These are phyloP conservation scores for Avicennia marina DNA, from an alignment of 257 asterid species.

Conservation along the genomic window DNA sequence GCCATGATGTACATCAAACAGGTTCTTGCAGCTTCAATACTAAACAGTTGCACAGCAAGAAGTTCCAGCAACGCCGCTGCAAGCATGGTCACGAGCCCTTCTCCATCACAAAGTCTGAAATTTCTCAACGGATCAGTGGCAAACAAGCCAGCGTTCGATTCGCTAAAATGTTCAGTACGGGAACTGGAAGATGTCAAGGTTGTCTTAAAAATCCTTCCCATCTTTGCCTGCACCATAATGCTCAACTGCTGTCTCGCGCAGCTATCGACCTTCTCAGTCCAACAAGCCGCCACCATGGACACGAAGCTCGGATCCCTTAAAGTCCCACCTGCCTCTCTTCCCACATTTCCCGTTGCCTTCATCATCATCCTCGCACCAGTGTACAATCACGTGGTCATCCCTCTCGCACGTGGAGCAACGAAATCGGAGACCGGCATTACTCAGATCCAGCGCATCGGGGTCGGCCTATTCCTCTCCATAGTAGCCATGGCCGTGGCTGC, in stretches of 20 bases:
- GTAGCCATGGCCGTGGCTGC: conserved; percentile 80
- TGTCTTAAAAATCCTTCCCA: conserved; percentile 69
- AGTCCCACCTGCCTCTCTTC: conserved; percentile 94
- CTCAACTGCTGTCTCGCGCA: conserved; percentile 89
- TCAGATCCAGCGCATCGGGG: conserved; percentile 80
- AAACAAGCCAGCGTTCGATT: conserved; percentile 23
- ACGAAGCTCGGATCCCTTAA: conserved; percentile 59
- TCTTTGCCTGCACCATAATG: conserved; percentile 77
- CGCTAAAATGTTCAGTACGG: conserved; percentile 45
- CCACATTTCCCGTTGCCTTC: conserved; percentile 75
- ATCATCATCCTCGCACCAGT: conserved; percentile 76
- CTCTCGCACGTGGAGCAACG: conserved; percentile 46
- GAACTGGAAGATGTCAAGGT: conserved; percentile 79
- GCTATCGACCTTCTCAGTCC: conserved; percentile 88
- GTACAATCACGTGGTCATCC: conserved; percentile 68
- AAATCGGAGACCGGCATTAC: conserved; percentile 68
- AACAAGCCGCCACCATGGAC: conserved; percentile 94
- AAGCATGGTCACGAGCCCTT: conserved; percentile 41
- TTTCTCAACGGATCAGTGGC: conserved; percentile 44
- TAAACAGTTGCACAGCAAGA: conserved; percentile 35
- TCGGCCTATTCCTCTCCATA: conserved; percentile 63
- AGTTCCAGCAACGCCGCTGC: conserved; percentile 45
- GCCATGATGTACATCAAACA: background rate
- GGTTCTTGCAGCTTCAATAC: conserved; percentile 45
- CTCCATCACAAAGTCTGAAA: conserved; percentile 41